A percentile compares a stretch with the other conserved stretches of the same genome.
Evolutionary conservation across 768 basidiomycete species (phyloP).

Genomic region (Boletus sensibilis): DNA sequence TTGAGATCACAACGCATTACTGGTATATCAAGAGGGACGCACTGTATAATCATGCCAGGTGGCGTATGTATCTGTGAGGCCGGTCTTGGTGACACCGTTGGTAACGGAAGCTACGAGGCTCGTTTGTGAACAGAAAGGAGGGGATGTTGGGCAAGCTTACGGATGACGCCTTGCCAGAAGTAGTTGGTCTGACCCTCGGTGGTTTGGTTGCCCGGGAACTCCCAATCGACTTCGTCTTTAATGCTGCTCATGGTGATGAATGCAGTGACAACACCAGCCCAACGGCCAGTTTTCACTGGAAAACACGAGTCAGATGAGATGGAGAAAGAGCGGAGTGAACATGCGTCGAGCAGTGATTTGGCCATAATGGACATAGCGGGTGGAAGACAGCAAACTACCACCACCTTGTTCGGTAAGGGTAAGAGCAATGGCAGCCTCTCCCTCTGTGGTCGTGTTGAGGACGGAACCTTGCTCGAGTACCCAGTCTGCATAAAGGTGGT

Average conservation of each 20-base stretch:
- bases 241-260: constrained; percentile 84
- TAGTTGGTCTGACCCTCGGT: constrained; percentile 74
- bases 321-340: not conserved
- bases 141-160: constrained; percentile 38
- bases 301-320: not conserved
- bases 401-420: constrained; percentile 67
- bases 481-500: constrained; percentile 51
- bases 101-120: constrained; percentile 40
- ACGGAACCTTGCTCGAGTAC: constrained; percentile 65
- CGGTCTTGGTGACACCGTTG: constrained; percentile 48
- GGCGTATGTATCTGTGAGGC: constrained; percentile 58
- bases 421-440: constrained; percentile 61
- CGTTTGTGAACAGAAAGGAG: not conserved
- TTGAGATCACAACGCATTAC: not conserved
- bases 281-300: constrained; percentile 74
- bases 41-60: constrained; percentile 81
- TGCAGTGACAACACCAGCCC: constrained; percentile 80
- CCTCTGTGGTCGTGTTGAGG: constrained; percentile 58
- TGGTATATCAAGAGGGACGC: constrained; percentile 23
- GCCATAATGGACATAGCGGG: constrained; percentile 81
- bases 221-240: constrained; percentile 89
- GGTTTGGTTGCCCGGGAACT: constrained; percentile 66
- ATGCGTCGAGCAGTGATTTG: constrained; percentile 62
- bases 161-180: constrained; percentile 74
- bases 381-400: constrained; percentile 77